Conservation (phyloP, 257 asterid species). For the Penstemon barbatus region DNA sequence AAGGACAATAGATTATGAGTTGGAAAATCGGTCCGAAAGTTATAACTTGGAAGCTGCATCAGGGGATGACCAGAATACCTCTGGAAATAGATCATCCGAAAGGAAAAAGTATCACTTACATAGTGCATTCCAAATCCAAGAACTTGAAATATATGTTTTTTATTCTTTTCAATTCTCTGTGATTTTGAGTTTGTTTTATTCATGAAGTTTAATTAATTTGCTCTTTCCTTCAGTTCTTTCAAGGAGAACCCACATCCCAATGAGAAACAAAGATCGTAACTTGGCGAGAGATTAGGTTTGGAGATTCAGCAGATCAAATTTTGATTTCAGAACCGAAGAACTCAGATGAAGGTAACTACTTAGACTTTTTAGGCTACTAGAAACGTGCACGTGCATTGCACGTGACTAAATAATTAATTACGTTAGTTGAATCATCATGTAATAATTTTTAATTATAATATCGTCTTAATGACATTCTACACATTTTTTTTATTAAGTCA, state of each 20-base stretch:
- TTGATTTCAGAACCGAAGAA: slow-evolving; percentile 92
- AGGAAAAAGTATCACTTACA: slow-evolving; percentile 70
- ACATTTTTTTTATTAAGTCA: no score
- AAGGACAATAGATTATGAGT: slow-evolving; percentile 51
- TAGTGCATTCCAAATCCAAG: slow-evolving; percentile 75
- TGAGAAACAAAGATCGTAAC: slow-evolving; percentile 75
- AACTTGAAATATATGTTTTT: slow-evolving; percentile 63
- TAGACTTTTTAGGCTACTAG: not conserved
- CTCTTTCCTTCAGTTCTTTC: slow-evolving; percentile 49
- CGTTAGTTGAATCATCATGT: no score
- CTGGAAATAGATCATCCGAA: slow-evolving; percentile 43
- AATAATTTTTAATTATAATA: no score
- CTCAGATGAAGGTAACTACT: slow-evolving; percentile 76
- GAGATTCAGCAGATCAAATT: slow-evolving; percentile 76
- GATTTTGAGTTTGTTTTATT: not conserved
- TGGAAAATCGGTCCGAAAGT: slow-evolving; percentile 68
- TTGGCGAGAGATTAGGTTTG: slow-evolving; percentile 65
- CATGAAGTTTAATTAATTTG: not conserved
- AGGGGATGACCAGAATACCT: slow-evolving; percentile 60
- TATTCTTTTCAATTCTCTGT: not conserved
- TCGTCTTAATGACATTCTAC: no score
- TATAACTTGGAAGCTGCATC: slow-evolving; percentile 70
- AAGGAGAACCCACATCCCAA: slow-evolving; percentile 93
- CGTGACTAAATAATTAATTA: no score
- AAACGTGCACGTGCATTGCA: no score